Base-by-base conservation (phyloP, 2,329 filamentous ascomycete species). In the Penicillium decumbens region DNA sequence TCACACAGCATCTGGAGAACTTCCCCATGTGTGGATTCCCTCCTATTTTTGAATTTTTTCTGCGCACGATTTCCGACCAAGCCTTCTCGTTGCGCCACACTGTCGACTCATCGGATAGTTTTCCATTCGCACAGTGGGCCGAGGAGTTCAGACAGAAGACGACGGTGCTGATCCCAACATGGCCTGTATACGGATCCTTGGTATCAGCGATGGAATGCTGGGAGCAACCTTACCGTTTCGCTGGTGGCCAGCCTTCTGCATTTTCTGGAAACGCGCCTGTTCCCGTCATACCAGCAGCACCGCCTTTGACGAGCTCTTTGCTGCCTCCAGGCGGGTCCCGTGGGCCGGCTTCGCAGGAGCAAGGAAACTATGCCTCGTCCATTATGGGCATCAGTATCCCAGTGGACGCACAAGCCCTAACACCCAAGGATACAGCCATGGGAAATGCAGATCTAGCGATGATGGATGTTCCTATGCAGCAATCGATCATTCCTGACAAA, bases 1-100 rank as follows among this genome's bases (percentile, higher is more conserved):
- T 72, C 5, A 60, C 63, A 7, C 65, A 70, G 35, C 68, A 71
- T 47, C 45, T 67, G 15, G 67, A 72, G 10, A 70, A 71, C 37
- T 72, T 73, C 40, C 58, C 59, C 7, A 58, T 61, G 43, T 71
- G 66, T 45, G 63, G 63, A 20, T 53, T 72, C 3, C 69, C 70
- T 2, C 70, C 70, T 1, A 47, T 72, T 9, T 71, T 72, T 23
- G 70, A 73, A 49, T 59, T 65, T 15, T 51, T 61, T 3, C 48
- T 72, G 24, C 67, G 64, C 6, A 69, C 65, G 2, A 71, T 72
- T 18, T 55, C 62, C 4, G 64, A 72, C 43, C 65, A 69, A 28
- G 67, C 68, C 2, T 60, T 62, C 20, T 58, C 55, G 4, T 50
- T 70, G 33, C 63, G 61, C 15, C 58, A 62, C 15, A 65, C 53